These are phyloP conservation scores for Suhomyces anneliseae DNA, from an alignment of 1,139 yeast species.

Conservation along the genomic window DNA sequence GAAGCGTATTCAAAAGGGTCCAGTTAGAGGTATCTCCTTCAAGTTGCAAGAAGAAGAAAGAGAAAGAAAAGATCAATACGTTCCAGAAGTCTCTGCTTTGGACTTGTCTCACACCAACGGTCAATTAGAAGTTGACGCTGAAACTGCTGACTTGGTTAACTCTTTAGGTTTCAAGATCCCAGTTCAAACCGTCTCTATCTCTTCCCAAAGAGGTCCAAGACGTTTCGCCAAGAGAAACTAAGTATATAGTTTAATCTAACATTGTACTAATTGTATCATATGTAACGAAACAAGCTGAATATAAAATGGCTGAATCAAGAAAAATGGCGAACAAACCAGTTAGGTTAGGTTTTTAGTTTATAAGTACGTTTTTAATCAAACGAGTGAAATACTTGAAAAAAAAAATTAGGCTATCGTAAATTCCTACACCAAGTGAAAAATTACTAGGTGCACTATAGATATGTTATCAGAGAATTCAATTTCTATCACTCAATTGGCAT, in stretches of 20 bases:
- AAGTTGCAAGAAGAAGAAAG: slow-evolving; percentile 99
- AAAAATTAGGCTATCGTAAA: too few relatives aligned
- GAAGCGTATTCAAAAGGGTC: slow-evolving; percentile 99
- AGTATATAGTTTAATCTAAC: slow-evolving; percentile 21
- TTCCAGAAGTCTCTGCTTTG: slow-evolving; percentile 99
- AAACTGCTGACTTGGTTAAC: slow-evolving; percentile 96
- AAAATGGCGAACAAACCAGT: neutral
- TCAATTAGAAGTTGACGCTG: slow-evolving; percentile 96
- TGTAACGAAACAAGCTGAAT: neutral
- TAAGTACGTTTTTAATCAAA: neutral
- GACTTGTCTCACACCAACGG: slow-evolving; percentile 96
- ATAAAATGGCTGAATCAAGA: too few relatives aligned
- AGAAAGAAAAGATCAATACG: slow-evolving; percentile 99
- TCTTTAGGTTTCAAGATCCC: slow-evolving; percentile 96
- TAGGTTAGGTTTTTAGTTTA: neutral
- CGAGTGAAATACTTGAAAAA: neutral
- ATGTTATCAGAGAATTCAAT: too few relatives aligned
- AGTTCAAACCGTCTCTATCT: slow-evolving; percentile 84
- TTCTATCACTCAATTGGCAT: too few relatives aligned
- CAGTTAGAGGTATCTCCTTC: slow-evolving; percentile 99
- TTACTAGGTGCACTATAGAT: too few relatives aligned
- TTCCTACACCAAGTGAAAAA: too few relatives aligned
- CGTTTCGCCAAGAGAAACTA: slow-evolving; percentile 95
- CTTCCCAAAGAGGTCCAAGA: slow-evolving; percentile 91
- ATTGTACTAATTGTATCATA: slow-evolving; percentile 9